Evolutionary conservation across 345 rosid genomes (phyloP).

Genomic region (Populus nigra): DNA sequence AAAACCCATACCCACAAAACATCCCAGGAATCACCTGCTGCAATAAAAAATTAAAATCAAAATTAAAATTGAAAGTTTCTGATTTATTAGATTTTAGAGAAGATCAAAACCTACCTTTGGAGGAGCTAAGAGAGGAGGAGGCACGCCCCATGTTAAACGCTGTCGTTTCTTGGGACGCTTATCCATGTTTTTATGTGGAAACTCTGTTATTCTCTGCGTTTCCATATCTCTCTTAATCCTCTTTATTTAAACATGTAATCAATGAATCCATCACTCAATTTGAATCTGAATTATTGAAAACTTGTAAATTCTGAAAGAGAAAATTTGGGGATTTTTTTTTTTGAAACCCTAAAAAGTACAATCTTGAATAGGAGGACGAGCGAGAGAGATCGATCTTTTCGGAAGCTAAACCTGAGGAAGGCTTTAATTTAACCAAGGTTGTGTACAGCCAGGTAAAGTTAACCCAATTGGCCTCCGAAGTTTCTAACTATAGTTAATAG

Average conservation of each 20-base stretch:
- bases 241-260: neutral
- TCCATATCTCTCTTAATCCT: slow-evolving; percentile 35
- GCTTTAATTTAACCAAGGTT: slow-evolving; percentile 13
- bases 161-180: slow-evolving; percentile 75
- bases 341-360: neutral
- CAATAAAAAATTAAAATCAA: neutral
- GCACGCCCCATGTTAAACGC: slow-evolving; percentile 67
- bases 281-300: neutral
- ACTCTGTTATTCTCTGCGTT: slow-evolving; percentile 62
- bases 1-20: slow-evolving; percentile 52
- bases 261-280: neutral
- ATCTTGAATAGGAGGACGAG: neutral
- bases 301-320: neutral
- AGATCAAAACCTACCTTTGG: slow-evolving; percentile 53
- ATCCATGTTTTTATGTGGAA: slow-evolving; percentile 53
- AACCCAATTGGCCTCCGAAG: neutral
- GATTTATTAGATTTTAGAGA: neutral
- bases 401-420: neutral
- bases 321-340: neutral
- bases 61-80: neutral
- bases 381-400: neutral
- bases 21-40: slow-evolving; percentile 56
- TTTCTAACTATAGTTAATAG: neutral
- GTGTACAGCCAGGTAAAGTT: neutral
- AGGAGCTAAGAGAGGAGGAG: slow-evolving; percentile 43